These are phyloP conservation scores for Persicaria tinctoria DNA, from an alignment of 148 eudicot species.

Conservation along the genomic window DNA sequence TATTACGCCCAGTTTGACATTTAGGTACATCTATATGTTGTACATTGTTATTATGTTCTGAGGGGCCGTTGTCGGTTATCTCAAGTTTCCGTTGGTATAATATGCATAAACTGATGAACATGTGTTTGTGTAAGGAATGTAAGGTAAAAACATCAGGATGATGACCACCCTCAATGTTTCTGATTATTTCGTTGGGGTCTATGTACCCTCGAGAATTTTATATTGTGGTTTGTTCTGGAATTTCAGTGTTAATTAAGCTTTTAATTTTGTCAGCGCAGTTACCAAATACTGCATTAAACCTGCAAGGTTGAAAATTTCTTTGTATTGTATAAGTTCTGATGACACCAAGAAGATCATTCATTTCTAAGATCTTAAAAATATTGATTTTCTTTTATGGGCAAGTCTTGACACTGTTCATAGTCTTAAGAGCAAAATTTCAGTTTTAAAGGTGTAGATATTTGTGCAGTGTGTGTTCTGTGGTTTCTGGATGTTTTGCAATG, in stretches of 20 bases:
- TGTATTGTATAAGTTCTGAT: too few species aligned
- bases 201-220: background rate
- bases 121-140: background rate
- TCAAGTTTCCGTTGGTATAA: background rate
- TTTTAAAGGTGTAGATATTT: too few species aligned
- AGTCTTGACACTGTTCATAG: too few species aligned
- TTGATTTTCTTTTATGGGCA: background rate
- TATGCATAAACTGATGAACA: background rate
- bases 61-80: background rate
- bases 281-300: background rate
- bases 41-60: background rate
- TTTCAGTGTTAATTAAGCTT: background rate
- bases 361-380: background rate
- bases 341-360: background rate
- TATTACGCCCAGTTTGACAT: background rate
- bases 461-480: too few species aligned
- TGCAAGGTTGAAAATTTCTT: background rate
- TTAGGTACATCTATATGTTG: background rate
- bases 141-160: background rate
- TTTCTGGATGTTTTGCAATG: too few species aligned
- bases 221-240: background rate
- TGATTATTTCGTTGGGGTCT: background rate
- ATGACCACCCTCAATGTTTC: background rate
- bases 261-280: background rate
- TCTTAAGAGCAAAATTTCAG: too few species aligned